Conservation (phyloP, 441 rosid species). For the Arabidopsis lyrata region DNA sequence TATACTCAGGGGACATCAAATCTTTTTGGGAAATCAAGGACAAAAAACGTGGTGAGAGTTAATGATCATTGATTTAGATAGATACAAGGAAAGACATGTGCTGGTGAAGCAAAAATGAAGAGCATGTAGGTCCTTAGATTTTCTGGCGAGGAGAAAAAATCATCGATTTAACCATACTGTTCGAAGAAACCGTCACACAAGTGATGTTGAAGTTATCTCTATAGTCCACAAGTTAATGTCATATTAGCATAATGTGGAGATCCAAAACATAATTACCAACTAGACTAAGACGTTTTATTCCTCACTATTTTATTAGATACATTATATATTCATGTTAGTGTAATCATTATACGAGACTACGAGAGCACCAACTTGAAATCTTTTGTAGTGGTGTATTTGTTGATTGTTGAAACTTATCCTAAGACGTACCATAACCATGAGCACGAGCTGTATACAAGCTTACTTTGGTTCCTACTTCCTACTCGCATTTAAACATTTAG, state of each 20-base stretch:
- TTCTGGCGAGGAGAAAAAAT: not conserved
- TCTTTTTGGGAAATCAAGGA: not conserved
- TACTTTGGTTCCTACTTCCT: not conserved
- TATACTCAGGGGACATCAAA: slow-evolving; percentile 1
- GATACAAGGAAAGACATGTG: not conserved
- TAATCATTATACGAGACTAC: too few species aligned
- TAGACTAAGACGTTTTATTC: too few species aligned
- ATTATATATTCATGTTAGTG: too few species aligned
- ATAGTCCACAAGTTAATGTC: too few species aligned
- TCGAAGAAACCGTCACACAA: not conserved
- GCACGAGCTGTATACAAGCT: not conserved
- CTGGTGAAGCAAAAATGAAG: not conserved
- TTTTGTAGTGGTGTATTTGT: too few species aligned
- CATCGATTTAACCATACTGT: not conserved
- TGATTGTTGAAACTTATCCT: not conserved
- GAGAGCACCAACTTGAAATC: too few species aligned
- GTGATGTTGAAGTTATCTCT: not conserved
- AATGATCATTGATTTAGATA: not conserved
- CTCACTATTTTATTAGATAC: too few species aligned
- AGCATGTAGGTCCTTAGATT: not conserved
- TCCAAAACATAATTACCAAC: too few species aligned
- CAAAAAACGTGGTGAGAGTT: not conserved
- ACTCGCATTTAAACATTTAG: not conserved
- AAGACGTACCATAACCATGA: not conserved
- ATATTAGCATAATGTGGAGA: too few species aligned